Base-by-base conservation (phyloP, 495 filamentous ascomycete genomes). In the Penicillium samsonianum region DNA sequence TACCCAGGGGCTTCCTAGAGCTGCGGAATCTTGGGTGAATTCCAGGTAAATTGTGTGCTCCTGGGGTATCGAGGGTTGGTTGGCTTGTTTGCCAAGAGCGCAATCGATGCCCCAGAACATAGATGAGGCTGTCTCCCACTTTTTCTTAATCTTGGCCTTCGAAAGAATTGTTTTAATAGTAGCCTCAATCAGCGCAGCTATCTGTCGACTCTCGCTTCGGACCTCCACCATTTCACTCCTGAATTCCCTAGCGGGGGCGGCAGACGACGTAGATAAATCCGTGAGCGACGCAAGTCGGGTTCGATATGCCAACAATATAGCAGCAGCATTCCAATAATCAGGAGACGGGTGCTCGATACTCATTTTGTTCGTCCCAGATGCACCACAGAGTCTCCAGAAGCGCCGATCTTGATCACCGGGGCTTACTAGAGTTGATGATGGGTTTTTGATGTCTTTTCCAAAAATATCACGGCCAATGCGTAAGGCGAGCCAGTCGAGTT, bases 401-500 rank as follows among this genome's bases (percentile, higher is more conserved):
- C 17, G 26, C 5, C 25, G 25, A 31, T 5, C 1, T 31, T 47
- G 26, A 47, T 16, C 12, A 47, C n/a, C n/a, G n/a, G 25, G 5
- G 5, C 14, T 16, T 47, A 10, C 5, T 4, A 3, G 25, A 17
- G 14, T 30, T 17, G 45, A 47, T 19, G 45, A 19, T 44, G 6
- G 41, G 5, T 17, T 4, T 45, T 31, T 47, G 16, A 30, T 25
- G 5, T 47, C 45, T 31, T 31, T 19, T 31, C 17, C n/a, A 30
- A 31, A 8, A 10, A 10, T 25, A 31, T 33, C 45, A 8, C 45
- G 45, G 26, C 45, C 45, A 31, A 47, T 33, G 8, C 45, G 45
- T 25, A 47, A 30, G 23, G 58, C 58, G 12, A 50, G 58, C 58
- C 51, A 61, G 38, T 61, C 58, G 4, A 61, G 46, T 47, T 61